Conservation (phyloP, 495 filamentous ascomycete genomes). For the Neurospora discreta region DNA sequence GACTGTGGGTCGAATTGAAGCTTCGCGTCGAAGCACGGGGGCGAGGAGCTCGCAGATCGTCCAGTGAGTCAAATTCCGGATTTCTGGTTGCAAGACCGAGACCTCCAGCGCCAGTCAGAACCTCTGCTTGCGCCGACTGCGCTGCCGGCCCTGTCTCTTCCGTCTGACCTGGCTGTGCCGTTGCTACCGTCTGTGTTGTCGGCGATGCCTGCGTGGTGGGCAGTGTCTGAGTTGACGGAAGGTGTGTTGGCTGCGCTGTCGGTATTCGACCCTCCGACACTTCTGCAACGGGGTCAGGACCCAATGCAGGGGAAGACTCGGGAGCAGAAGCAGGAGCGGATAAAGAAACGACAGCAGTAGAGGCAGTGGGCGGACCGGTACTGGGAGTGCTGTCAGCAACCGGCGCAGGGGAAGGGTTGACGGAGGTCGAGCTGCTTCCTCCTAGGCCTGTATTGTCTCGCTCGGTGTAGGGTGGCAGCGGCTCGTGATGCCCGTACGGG, state of each 20-base stretch:
- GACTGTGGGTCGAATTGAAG: constrained; percentile 33
- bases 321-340: background rate
- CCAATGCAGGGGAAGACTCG: background rate
- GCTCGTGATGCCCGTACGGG: constrained; percentile 83
- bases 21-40: constrained; percentile 43
- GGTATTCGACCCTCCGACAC: background rate
- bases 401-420: background rate
- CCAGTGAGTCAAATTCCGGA: constrained; percentile 43
- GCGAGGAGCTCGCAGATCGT: constrained; percentile 39
- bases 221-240: background rate
- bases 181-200: background rate
- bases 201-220: background rate
- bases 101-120: constrained; percentile 38
- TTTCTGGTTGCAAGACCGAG: constrained; percentile 43
- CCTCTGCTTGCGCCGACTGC: background rate
- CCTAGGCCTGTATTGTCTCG: constrained; percentile 30
- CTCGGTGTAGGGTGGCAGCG: constrained; percentile 72
- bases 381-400: background rate
- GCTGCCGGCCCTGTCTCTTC: background rate
- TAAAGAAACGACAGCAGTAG: background rate
- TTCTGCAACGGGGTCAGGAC: background rate
- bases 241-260: background rate
- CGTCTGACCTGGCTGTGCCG: background rate
- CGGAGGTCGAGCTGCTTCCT: constrained; percentile 12
- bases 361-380: background rate